phyloP scores from a whole-genome alignment of 2,329 filamentous ascomycete species.

The Fusarium lyarnte region DNA sequence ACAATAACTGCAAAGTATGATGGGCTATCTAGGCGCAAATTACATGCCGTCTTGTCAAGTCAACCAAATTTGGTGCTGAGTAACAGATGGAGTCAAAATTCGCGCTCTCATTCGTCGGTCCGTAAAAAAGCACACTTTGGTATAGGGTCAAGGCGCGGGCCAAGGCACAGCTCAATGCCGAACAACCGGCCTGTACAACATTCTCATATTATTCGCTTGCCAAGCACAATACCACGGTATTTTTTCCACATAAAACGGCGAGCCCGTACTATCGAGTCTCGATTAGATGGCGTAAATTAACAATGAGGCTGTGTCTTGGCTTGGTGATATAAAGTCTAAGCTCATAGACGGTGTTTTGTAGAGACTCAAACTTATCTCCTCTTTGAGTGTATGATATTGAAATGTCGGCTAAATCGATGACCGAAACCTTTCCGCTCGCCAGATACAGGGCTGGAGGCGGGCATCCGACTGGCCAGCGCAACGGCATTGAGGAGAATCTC shows the following conservation, averaged over 20 bases:
- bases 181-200: neutral
- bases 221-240: neutral
- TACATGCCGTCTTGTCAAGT: neutral
- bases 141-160: neutral
- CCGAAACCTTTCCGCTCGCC: neutral
- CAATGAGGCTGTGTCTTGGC: neutral
- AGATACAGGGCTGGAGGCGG: neutral
- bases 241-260: neutral
- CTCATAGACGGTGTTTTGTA: rapidly evolving
- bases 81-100: rapidly evolving
- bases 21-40: too few relatives aligned
- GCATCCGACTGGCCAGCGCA: neutral
- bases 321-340: neutral
- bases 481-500: neutral
- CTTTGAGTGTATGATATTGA: rapidly evolving
- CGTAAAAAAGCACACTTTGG: neutral
- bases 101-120: neutral
- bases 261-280: neutral
- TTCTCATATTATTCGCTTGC: neutral
- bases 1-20: neutral
- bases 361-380: rapidly evolving
- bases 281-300: neutral
- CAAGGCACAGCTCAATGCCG: neutral
- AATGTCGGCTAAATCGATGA: too few relatives aligned
- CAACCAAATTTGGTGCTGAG: neutral